These are phyloP conservation scores for Beauveria sp. DNA, from an alignment of 2,329 filamentous ascomycete species.

Conservation along the genomic window DNA sequence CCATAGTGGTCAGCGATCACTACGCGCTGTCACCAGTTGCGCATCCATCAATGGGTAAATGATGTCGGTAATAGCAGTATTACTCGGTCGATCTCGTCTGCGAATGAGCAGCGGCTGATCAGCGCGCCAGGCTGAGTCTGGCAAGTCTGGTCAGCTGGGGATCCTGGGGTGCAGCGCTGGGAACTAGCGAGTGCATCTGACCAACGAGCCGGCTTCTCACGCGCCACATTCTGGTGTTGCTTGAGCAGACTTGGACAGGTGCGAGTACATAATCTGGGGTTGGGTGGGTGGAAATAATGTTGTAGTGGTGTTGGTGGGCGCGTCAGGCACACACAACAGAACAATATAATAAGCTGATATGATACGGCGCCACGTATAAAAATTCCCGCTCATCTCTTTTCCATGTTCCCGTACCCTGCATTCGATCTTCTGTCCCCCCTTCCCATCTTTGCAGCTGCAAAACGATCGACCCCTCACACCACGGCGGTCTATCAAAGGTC, in stretches of 20 bases:
- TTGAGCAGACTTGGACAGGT: too few relatives aligned
- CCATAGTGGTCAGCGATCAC: neutral
- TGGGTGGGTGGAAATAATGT: neutral
- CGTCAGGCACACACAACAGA: neutral
- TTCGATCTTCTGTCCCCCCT: neutral
- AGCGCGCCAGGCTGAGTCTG: constrained; percentile 5
- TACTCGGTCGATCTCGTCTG: neutral
- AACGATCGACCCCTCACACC: constrained; percentile 1
- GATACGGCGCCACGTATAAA: neutral
- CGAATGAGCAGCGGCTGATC: neutral
- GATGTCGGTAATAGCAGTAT: neutral
- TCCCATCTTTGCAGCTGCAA: neutral
- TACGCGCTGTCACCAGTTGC: neutral
- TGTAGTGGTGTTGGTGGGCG: neutral
- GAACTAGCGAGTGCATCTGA: constrained; percentile 5
- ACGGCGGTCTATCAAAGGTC: neutral
- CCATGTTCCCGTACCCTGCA: neutral
- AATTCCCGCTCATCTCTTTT: neutral
- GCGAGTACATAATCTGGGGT: neutral
- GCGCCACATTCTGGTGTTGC: neutral
- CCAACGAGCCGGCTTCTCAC: constrained; percentile 9
- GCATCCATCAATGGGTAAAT: neutral
- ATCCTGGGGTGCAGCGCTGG: neutral
- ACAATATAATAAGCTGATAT: neutral
- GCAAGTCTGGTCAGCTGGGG: constrained; percentile 8